Evolutionary conservation across 2,329 filamentous ascomycete species (phyloP).

Genomic region (Xylariales sp.): DNA sequence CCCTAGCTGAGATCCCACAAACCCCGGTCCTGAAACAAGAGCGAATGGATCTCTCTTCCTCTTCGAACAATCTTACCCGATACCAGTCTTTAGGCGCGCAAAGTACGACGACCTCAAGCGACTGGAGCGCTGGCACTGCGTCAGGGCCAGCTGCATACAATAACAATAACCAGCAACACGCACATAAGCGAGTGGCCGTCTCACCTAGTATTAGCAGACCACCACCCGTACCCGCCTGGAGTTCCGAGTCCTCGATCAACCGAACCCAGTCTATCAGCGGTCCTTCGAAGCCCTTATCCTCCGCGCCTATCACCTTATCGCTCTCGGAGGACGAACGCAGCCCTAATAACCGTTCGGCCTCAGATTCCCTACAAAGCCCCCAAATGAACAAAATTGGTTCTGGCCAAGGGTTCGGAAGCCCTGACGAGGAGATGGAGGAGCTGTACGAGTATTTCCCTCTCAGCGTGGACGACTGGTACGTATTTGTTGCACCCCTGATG

Average conservation of each 20-base stretch:
- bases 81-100: constrained; percentile 17
- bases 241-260: constrained; percentile 19
- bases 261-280: constrained; percentile 16
- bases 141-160: constrained; percentile 27
- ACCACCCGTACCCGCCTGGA: constrained; percentile 51
- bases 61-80: constrained; percentile 17
- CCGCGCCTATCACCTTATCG: constrained; percentile 43
- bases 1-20: constrained; percentile 27
- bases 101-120: constrained; percentile 30
- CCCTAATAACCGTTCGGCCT: constrained; percentile 43
- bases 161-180: constrained; percentile 25
- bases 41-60: constrained; percentile 21
- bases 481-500: constrained; percentile 6
- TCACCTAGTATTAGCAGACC: constrained; percentile 48
- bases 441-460: constrained; percentile 95
- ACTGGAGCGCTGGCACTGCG: constrained; percentile 46
- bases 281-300: constrained; percentile 17
- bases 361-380: constrained; percentile 46
- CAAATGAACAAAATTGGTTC: constrained; percentile 25
- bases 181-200: constrained; percentile 46
- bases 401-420: constrained; percentile 47
- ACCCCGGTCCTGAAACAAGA: constrained; percentile 23
- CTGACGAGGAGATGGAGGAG: constrained; percentile 73
- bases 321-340: constrained; percentile 59
- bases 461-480: constrained; percentile 79